Percentiles rank a stretch among this genome's conserved stretches.
Evolutionary conservation across 2,329 filamentous ascomycete species (phyloP).

Genomic region (Domatiomyces globalis): DNA sequence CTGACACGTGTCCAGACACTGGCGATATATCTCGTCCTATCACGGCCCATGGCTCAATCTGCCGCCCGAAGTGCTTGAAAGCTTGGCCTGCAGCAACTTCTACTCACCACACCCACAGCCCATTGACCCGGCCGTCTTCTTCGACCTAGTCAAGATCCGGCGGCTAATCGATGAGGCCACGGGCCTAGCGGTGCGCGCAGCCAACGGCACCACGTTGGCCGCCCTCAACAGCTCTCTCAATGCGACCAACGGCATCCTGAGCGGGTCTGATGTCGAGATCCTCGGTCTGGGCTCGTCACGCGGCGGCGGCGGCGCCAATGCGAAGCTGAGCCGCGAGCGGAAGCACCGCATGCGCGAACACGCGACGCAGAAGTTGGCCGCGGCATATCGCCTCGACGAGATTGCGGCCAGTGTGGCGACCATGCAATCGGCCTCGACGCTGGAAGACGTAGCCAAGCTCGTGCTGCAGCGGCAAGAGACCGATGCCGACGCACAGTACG

Average conservation of each 20-base stretch:
- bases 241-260: constrained; percentile 37
- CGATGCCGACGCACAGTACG: constrained; percentile 64
- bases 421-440: constrained; percentile 64
- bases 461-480: constrained; percentile 57
- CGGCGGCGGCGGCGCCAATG: constrained; percentile 35
- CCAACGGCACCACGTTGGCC: constrained; percentile 55
- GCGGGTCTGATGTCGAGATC: constrained; percentile 36
- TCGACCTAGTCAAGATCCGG: constrained; percentile 71
- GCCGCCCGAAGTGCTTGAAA: constrained; percentile 63
- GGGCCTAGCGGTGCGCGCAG: constrained; percentile 60
- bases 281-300: constrained; percentile 43
- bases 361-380: constrained; percentile 61
- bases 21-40: constrained; percentile 72
- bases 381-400: constrained; percentile 68
- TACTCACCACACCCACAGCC: constrained; percentile 60
- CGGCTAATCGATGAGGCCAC: constrained; percentile 67
- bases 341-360: constrained; percentile 69
- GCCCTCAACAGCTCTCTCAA: constrained; percentile 43
- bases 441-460: constrained; percentile 61
- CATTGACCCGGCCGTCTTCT: constrained; percentile 67
- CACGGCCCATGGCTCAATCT: constrained; percentile 73
- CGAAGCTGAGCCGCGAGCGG: constrained; percentile 59
- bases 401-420: constrained; percentile 69
- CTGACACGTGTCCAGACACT: constrained; percentile 45
- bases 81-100: constrained; percentile 65